Conservation (phyloP, 208 protist species). For the Trypanosoma mega region DNA sequence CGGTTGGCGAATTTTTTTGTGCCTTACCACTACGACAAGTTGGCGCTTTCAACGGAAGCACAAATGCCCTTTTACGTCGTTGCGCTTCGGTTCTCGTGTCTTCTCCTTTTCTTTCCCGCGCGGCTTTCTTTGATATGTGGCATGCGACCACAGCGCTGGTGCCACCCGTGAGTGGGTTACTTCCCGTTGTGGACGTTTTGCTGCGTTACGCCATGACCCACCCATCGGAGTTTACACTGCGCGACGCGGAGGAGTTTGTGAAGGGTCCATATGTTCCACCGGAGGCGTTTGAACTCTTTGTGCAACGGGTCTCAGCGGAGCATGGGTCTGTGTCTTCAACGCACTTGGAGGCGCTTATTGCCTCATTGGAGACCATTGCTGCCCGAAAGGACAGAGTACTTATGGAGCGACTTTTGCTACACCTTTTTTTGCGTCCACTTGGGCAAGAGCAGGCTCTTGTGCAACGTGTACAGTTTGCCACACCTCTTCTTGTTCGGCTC, state of each 20-base stretch:
- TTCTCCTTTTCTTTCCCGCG: too few relatives aligned
- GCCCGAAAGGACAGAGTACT: conserved; percentile 14
- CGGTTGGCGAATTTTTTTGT: conserved; percentile 17
- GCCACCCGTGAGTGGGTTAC: too few relatives aligned
- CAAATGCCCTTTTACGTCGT: too few relatives aligned
- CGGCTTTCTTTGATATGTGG: too few relatives aligned
- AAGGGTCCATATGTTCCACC: conserved; percentile 29
- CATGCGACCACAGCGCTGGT: too few relatives aligned
- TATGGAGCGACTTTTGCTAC: conserved; percentile 54
- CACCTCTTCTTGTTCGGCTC: conserved; percentile 21
- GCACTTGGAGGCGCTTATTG: conserved; percentile 37
- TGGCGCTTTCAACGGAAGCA: too few relatives aligned
- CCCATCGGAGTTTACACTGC: conserved; percentile 20
- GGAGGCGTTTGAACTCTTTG: conserved; percentile 59
- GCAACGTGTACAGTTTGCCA: conserved; percentile 23
- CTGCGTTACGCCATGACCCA: conserved; percentile 16
- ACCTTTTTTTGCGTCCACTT: conserved; percentile 62
- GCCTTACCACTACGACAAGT: conserved; percentile 1
- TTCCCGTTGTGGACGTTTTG: conserved; percentile 12
- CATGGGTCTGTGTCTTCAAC: conserved; percentile 3
- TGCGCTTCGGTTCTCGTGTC: too few relatives aligned
- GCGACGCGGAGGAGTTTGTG: conserved; percentile 21
- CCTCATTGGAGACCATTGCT: conserved; percentile 37
- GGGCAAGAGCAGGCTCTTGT: conserved; percentile 39
- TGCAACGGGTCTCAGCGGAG: conserved; percentile 43